phyloP scores from a whole-genome alignment of 208 protist species.

The Wallacemonas sp. region DNA sequence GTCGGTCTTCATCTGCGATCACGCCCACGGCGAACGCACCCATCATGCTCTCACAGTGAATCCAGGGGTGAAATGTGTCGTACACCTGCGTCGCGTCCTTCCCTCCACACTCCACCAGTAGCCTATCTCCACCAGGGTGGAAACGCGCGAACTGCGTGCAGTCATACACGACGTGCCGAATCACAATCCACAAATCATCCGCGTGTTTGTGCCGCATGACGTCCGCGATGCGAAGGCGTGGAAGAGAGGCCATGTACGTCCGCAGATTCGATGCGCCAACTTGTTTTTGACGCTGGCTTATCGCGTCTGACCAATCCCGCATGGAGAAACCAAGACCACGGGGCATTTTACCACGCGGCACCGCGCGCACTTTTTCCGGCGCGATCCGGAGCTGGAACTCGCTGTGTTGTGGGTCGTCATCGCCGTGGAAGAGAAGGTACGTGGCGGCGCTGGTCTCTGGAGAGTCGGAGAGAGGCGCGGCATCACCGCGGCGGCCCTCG shows the following conservation, averaged over 20 bases:
- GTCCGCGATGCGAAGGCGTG: slow-evolving; percentile 42
- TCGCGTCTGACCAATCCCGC: slow-evolving; percentile 41
- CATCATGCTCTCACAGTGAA: slow-evolving; percentile 67
- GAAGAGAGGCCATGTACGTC: slow-evolving; percentile 19
- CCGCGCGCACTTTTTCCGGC: slow-evolving; percentile 18
- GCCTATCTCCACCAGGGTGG: slow-evolving; percentile 66
- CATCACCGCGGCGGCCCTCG: too few relatives aligned
- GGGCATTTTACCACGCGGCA: slow-evolving; percentile 21
- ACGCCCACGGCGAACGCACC: slow-evolving; percentile 52
- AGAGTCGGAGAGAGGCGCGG: too few relatives aligned
- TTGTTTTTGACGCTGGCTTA: slow-evolving; percentile 17
- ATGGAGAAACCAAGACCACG: slow-evolving; percentile 38
- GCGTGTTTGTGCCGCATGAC: slow-evolving; percentile 50
- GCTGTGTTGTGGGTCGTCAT: not conserved
- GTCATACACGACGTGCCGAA: slow-evolving; percentile 77
- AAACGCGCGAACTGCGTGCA: slow-evolving; percentile 66
- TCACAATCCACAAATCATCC: slow-evolving; percentile 79
- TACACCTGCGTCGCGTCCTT: slow-evolving; percentile 69
- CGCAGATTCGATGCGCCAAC: not conserved
- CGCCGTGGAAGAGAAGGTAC: slow-evolving; percentile 6
- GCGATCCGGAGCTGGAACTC: slow-evolving; percentile 15
- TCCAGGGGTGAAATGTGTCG: slow-evolving; percentile 68
- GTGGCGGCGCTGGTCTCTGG: not conserved
- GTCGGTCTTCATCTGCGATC: slow-evolving; percentile 12
- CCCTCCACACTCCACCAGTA: slow-evolving; percentile 61